Evolutionary conservation across 441 rosid genomes (phyloP).

Genomic region (Pelargonium australe): DNA sequence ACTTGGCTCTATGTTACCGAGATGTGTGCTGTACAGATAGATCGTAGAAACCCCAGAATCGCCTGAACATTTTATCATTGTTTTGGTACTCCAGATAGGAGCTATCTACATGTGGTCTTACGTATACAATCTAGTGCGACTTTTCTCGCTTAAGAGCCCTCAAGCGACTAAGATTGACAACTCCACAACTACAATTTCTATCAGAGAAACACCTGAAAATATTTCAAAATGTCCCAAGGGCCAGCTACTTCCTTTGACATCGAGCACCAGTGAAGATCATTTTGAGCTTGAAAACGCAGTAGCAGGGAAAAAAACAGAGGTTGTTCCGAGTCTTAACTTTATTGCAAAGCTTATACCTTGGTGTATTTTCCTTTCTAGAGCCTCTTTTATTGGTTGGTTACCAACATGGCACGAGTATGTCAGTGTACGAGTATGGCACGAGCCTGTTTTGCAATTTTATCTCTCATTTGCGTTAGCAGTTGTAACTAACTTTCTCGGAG

Average conservation of each 20-base stretch:
- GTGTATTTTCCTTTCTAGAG: background rate
- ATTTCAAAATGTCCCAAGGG: constrained; percentile 27
- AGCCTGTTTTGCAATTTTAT: background rate
- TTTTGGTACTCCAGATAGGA: constrained; percentile 42
- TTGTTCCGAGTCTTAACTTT: background rate
- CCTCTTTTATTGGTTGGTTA: background rate
- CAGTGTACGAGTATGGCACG: background rate
- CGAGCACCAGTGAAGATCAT: constrained; percentile 15
- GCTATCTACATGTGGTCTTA: constrained; percentile 75
- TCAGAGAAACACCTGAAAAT: constrained; percentile 23
- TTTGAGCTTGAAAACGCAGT: constrained; percentile 12
- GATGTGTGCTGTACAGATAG: background rate
- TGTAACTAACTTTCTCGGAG: constrained; percentile 3
- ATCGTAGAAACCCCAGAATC: background rate
- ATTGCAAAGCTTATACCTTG: background rate
- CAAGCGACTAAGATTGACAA: constrained; percentile 20
- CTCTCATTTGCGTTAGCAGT: background rate
- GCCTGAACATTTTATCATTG: background rate
- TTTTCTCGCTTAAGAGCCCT: constrained; percentile 28
- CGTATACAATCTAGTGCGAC: constrained; percentile 61
- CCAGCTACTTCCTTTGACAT: constrained; percentile 42
- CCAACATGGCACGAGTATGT: background rate
- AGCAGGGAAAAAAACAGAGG: constrained; percentile 24
- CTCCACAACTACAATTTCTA: constrained; percentile 6
- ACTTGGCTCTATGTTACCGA: background rate